Evolutionary conservation across 1,284 basidiomycete genomes (phyloP), one percentile per base, ranked within the genome.

Genomic region (Cystobasidium slooffiae): DNA sequence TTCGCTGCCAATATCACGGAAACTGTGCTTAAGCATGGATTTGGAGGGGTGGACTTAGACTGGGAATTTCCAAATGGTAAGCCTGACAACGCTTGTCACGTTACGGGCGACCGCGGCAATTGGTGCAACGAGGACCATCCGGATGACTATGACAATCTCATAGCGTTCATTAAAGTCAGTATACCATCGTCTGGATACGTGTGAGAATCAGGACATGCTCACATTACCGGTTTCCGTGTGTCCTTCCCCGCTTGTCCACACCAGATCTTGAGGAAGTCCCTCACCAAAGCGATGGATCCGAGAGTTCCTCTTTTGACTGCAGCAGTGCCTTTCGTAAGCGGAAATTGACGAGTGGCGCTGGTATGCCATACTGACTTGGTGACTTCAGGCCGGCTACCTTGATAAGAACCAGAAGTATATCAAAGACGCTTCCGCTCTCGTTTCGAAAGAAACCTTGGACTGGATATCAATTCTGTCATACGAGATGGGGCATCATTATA

Each of bases 401-500:
- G 63, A 52, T 39, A 41, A 24, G 14, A 20, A 65, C 20, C 51
- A 44, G 8, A 16, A 73, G n/a, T 53, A 65, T 20, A 22, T 66
- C 20, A 66, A 56, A 16, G 63, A 73, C 31, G 70, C 62, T 10
- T 44, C 20, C 41, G 37, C 18, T 18, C 44, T 56, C 10, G 70
- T 73, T 39, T 31, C 37, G 18, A 14, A 44, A 20, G 70, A 39
- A 9, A 55, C 63, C 18, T 31, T 64, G 51, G 63, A 73, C 31
- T 73, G 66, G 52, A 73, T 73, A 22, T 41, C 62, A 31, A 52
- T 73, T 18, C 66, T 73, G 70, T 24, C 47, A 6, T 49, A 73
- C 62, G 70, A 73, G 16, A 55, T 73, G 24, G 70, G 59, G 20
- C 20, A 31, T 16, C 47, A 52, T 31, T 73, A 73, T 55, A 22